Base-by-base conservation (phyloP, 345 rosid genomes). In the Chamaenerion angustifolium region DNA sequence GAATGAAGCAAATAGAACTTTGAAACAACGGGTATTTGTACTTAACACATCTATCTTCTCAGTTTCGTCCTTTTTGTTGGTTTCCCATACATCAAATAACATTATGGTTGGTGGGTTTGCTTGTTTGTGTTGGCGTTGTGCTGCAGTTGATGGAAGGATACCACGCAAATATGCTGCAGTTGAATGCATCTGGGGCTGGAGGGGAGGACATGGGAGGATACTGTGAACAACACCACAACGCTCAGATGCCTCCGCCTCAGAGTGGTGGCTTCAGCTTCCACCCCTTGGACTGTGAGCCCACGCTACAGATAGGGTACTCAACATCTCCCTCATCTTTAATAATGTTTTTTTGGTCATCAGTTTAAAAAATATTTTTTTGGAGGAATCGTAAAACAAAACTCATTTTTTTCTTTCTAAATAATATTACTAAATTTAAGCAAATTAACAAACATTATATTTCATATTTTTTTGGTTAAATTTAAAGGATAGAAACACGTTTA, bases 81-180 rank as follows among this genome's bases (percentile, higher is more conserved):
- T n/a, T n/a, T n/a, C n/a, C 49, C 18, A 9, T 2, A 21, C 25
- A 21, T 21, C 25, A 21, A 21, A 21, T 21, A 21, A 21, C 25
- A 21, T 4, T 21, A 21, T 21, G 25, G 2, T 2, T 21, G 25
- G 25, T 21, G 25, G 2, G 25, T 21, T 4, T n/a, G n/a, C n/a
- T n/a, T n/a, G n/a, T n/a, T n/a, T n/a, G n/a, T n/a, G n/a, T n/a
- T n/a, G n/a, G n/a, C n/a, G n/a, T 48, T 54, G 56, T 44, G 43
- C 4, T 59, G 61, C 75, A 90, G 96, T 68, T 86, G 73, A 54
- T 85, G 68, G 98, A 86, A 71, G 96, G 96, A 40, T 92, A 92
- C 78, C 89, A 83, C 25, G 60, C 74, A 55, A 69, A 56, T 49
- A 50, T 81, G 55, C 69, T 86, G 48, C 94, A 86, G 59, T 51